Base-by-base conservation (phyloP, 768 basidiomycete species). In the Lactifluus rugatus region DNA sequence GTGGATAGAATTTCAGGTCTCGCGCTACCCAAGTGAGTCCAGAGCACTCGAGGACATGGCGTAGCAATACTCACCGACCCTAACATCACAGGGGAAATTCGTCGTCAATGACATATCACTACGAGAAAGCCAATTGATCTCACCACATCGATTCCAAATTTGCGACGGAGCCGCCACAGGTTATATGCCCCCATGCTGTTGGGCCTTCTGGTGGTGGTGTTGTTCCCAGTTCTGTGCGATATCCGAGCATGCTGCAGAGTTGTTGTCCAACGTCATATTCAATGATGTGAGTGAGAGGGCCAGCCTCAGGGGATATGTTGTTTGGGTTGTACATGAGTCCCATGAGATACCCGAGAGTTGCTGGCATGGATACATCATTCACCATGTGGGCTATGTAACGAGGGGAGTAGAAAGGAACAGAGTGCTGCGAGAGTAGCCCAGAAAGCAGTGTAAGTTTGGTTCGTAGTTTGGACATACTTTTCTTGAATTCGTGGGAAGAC, bases 91-190 rank as follows among this genome's bases (percentile, higher is more conserved):
- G 44, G 37, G 49, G n/a, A 45, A 10, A 7, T 42, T 31, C 32
- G 46, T 28, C 48, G n/a, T 54, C 37, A 59, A 46, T 39, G 37
- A 26, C 6, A 19, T 7, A 5, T 31, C 32, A 6, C 13, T 23
- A 48, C 8, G 16, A 56, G 41, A n/a, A 46, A 32, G 10, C 26
- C 21, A 48, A 51, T 13, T 10, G 13, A 32, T 52, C 71, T 58
- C 47, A 72, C 76, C 75, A 77, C 57, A 76, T 73, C 16, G 77
- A 74, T 62, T 78, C 77, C 54, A 77, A 47, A 58, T 78, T 78
- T 3, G 77, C 77, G 8, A 78, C 68, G 10, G 75, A 70, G 3
- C 77, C 77, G 45, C 69, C 76, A 39, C 68, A 71, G 9, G 76
- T 69, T 47, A 78, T 70, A 61, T 78, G 77, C 0, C 76, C 77